These are phyloP conservation scores for Tetramitus jugosus DNA, from an alignment of 208 protist species.

Conservation along the genomic window DNA sequence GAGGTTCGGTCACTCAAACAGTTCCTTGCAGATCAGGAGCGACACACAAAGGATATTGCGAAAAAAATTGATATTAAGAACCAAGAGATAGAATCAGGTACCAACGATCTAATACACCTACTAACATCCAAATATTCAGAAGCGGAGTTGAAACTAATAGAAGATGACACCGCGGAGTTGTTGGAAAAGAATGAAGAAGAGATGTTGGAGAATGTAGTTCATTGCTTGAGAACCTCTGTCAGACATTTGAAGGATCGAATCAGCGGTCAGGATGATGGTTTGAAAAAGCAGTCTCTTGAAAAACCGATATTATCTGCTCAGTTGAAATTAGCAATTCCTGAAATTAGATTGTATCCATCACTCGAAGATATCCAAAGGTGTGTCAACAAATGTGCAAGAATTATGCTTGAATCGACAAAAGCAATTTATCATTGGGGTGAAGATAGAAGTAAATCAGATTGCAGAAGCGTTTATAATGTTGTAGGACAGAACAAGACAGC, in stretches of 20 bases:
- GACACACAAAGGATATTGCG: constrained; percentile 23
- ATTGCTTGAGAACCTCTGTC: constrained; percentile 35
- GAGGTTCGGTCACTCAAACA: background rate
- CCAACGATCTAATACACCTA: constrained; percentile 46
- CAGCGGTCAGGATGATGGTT: background rate
- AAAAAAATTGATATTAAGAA: constrained; percentile 42
- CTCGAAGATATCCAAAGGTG: constrained; percentile 48
- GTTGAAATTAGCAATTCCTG: constrained; percentile 40
- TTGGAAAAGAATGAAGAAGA: constrained; percentile 32
- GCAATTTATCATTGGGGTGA: constrained; percentile 39
- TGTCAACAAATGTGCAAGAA: constrained; percentile 38
- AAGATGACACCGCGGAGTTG: constrained; percentile 32
- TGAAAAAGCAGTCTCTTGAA: background rate
- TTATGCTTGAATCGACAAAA: constrained; percentile 29
- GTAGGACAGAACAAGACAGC: constrained; percentile 48
- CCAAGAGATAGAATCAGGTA: constrained; percentile 45
- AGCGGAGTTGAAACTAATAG: constrained; percentile 9
- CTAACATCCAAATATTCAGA: constrained; percentile 31
- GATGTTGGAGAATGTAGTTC: constrained; percentile 39
- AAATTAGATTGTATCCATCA: constrained; percentile 42
- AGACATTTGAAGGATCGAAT: constrained; percentile 35
- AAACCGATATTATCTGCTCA: constrained; percentile 44
- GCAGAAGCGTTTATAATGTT: constrained; percentile 14
- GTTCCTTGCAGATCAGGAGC: constrained; percentile 12
- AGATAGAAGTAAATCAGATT: constrained; percentile 4